A percentile compares a stretch with the other conserved stretches of the same genome.
phyloP scores from a whole-genome alignment of 2,329 filamentous ascomycete genomes.

The Delphinella strobiligena region DNA sequence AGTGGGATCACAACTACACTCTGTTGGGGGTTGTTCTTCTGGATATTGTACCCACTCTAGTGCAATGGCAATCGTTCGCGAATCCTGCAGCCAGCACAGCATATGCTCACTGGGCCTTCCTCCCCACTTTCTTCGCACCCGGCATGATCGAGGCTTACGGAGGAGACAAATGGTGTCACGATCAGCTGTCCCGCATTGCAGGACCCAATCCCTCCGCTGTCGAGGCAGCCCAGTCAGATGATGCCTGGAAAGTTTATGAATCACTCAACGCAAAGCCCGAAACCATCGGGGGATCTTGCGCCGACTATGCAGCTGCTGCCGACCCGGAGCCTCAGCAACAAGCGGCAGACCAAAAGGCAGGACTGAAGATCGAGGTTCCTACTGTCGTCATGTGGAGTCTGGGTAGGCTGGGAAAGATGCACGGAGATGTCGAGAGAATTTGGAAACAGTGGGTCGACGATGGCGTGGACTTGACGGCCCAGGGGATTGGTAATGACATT shows the following conservation, averaged over 20 bases:
- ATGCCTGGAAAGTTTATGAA: constrained; percentile 32
- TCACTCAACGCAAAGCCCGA: constrained; percentile 30
- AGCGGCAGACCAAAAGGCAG: constrained; percentile 31
- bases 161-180: constrained; percentile 26
- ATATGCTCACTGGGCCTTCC: constrained; percentile 41
- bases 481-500: constrained; percentile 23
- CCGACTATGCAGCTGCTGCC: constrained; percentile 36
- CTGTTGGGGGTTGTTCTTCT: constrained; percentile 31
- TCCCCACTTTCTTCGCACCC: constrained; percentile 35
- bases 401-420: constrained; percentile 28
- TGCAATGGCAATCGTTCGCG: constrained; percentile 33
- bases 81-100: constrained; percentile 24
- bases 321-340: constrained; percentile 31
- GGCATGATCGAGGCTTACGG: constrained; percentile 32
- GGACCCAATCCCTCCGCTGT: constrained; percentile 19
- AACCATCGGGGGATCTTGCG: constrained; percentile 31
- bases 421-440: constrained; percentile 28
- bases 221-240: constrained; percentile 19
- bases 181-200: constrained; percentile 20
- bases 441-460: constrained; percentile 36
- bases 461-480: constrained; percentile 18
- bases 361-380: constrained; percentile 31
- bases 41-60: constrained; percentile 38
- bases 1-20: constrained; percentile 16
- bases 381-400: constrained; percentile 33